phyloP scores from a whole-genome alignment of 257 asterid genomes.

The Euphrasia confusa region DNA sequence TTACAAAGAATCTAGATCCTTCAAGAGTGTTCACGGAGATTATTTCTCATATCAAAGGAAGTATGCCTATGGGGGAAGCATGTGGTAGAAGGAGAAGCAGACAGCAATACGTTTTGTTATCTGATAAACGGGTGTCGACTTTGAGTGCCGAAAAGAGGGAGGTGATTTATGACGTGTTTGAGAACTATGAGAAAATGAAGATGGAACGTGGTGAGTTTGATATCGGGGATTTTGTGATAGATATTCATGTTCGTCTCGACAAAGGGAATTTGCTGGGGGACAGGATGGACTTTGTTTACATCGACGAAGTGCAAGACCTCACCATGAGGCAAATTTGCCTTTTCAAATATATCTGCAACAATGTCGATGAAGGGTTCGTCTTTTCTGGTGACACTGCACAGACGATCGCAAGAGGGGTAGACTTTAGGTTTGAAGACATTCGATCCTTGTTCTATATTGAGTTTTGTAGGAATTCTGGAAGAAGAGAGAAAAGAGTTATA shows the following conservation, averaged over 20 bases:
- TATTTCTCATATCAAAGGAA: constrained; percentile 62
- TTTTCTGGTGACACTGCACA: constrained; percentile 73
- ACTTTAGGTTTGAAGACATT: constrained; percentile 63
- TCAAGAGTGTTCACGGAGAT: constrained; percentile 57
- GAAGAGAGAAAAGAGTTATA: constrained; percentile 40
- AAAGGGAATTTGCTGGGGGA: constrained; percentile 34
- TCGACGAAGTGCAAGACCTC: constrained; percentile 75
- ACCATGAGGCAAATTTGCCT: constrained; percentile 41
- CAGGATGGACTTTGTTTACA: constrained; percentile 64
- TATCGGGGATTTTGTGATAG: constrained; percentile 57
- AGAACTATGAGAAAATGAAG: constrained; percentile 58
- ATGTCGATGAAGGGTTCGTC: constrained; percentile 54
- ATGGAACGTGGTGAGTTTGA: constrained; percentile 46
- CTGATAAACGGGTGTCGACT: constrained; percentile 39
- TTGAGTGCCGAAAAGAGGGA: constrained; percentile 27
- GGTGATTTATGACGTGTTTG: constrained; percentile 42
- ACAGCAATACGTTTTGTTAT: constrained; percentile 37
- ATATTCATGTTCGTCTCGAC: constrained; percentile 44
- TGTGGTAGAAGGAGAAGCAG: constrained; percentile 26
- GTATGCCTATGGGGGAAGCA: constrained; percentile 18
- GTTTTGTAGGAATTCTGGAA: constrained; percentile 33
- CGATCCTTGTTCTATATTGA: constrained; percentile 49
- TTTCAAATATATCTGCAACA: constrained; percentile 39
- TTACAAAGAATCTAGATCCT: constrained; percentile 46
- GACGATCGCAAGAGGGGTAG: constrained; percentile 56